phyloP scores from a whole-genome alignment of 805 yeast species.

The Clavispora vitiphila region DNA sequence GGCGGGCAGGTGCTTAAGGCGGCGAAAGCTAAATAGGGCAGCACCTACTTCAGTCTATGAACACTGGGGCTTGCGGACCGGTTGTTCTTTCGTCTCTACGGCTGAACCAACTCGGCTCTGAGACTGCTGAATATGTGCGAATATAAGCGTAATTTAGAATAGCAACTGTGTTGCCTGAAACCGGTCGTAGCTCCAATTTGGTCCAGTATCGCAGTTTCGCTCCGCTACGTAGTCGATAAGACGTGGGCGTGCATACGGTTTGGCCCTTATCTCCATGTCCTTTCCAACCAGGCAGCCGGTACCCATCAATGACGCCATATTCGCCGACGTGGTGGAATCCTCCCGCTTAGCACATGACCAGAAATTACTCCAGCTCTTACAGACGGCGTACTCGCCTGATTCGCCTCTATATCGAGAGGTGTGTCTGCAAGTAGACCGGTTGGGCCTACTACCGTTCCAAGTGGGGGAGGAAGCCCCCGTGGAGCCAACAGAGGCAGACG shows the following conservation, averaged over 20 bases:
- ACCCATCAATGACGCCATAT: neutral
- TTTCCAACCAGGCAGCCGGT: neutral
- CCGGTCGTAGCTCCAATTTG: too few relatives aligned
- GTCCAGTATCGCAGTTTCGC: too few relatives aligned
- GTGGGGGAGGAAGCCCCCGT: neutral
- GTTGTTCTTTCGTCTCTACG: too few relatives aligned
- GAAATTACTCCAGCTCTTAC: slow-evolving; percentile 1
- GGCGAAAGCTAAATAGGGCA: too few relatives aligned
- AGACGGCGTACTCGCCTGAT: neutral
- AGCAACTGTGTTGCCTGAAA: too few relatives aligned
- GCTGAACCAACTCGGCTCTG: too few relatives aligned
- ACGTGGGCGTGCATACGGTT: neutral
- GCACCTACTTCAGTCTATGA: too few relatives aligned
- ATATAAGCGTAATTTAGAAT: too few relatives aligned
- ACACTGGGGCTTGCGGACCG: too few relatives aligned
- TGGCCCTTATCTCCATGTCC: neutral
- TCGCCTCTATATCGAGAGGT: slow-evolving; percentile 10
- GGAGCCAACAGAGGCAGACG: neutral
- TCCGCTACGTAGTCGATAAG: too few relatives aligned
- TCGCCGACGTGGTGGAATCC: slow-evolving; percentile 4
- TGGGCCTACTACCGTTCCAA: slow-evolving; percentile 7
- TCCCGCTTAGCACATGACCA: slow-evolving; percentile 4
- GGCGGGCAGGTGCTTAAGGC: too few relatives aligned
- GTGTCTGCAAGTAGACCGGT: slow-evolving; percentile 4
- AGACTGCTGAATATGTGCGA: too few relatives aligned